A percentile compares a stretch with the other conserved stretches of the same genome.
Conservation (phyloP, 257 asterid genomes). For the Phtheirospermum japonicum region DNA sequence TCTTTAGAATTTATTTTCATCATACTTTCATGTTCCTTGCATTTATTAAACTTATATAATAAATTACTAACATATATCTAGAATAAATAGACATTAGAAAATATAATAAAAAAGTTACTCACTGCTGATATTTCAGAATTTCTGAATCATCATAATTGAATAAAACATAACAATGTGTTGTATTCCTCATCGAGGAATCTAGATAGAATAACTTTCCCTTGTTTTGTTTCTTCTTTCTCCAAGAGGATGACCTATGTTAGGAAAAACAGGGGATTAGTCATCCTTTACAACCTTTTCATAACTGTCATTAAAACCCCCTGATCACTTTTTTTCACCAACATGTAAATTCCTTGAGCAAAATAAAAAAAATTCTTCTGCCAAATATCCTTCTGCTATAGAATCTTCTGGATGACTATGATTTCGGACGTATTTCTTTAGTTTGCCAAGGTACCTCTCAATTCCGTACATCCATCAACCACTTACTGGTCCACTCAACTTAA, state of each 20-base stretch:
- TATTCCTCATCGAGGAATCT: neutral
- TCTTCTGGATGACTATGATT: constrained; percentile 12
- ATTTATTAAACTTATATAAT: too few species aligned
- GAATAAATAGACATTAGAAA: neutral
- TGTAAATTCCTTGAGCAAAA: constrained; percentile 14
- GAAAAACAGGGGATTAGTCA: constrained; percentile 9
- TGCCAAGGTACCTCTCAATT: too few species aligned
- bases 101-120: neutral
- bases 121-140: neutral
- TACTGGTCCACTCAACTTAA: too few species aligned
- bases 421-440: too few species aligned
- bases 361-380: neutral
- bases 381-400: constrained; percentile 14
- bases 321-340: constrained; percentile 7
- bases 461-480: too few species aligned
- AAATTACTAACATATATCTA: neutral
- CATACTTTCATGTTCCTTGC: neutral
- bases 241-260: constrained; percentile 3
- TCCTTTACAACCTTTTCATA: neutral
- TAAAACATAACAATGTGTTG: constrained; percentile 3
- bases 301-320: neutral
- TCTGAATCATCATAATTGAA: neutral
- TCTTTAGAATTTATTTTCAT: neutral
- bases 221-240: neutral
- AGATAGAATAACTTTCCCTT: neutral